Percentiles rank a stretch among this genome's conserved stretches.
phyloP scores from a whole-genome alignment of 768 basidiomycete genomes.

The Tricholoma saponaceum region DNA sequence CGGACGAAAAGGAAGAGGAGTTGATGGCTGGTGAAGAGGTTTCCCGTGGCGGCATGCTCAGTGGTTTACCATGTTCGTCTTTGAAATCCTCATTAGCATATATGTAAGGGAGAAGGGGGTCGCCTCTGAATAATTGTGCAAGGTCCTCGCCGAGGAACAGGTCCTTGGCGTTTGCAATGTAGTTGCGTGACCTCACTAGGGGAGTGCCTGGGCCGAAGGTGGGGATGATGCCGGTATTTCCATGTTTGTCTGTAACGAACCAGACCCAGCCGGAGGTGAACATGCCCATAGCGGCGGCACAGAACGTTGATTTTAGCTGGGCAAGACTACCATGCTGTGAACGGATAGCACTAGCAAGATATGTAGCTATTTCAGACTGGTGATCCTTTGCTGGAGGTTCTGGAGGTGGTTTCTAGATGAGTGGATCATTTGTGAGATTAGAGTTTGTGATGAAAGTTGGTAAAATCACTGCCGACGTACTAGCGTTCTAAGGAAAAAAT shows the following conservation, averaged over 20 bases:
- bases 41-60: constrained; percentile 16
- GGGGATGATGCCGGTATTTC: constrained; percentile 66
- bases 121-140: constrained; percentile 2
- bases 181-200: constrained; percentile 60
- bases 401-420: constrained; percentile 37
- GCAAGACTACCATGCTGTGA: constrained; percentile 58
- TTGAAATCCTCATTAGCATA: neutral
- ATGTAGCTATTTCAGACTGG: constrained; percentile 32
- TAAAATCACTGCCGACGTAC: constrained; percentile 44
- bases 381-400: constrained; percentile 27
- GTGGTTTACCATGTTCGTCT: constrained; percentile 4
- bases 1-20: constrained; percentile 41
- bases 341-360: constrained; percentile 32
- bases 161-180: constrained; percentile 23
- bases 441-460: constrained; percentile 3
- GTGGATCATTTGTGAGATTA: constrained; percentile 3
- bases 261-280: constrained; percentile 81
- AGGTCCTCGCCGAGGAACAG: constrained; percentile 12
- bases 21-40: constrained; percentile 25
- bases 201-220: constrained; percentile 90
- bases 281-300: constrained; percentile 74
- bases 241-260: constrained; percentile 71
- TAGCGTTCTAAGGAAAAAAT: constrained; percentile 85
- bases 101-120: constrained; percentile 1
- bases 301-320: constrained; percentile 70